Percentiles rank a stretch among this genome's conserved stretches.
phyloP scores from a whole-genome alignment of 2,329 filamentous ascomycete genomes.

The Aspergillus costaricaensis region DNA sequence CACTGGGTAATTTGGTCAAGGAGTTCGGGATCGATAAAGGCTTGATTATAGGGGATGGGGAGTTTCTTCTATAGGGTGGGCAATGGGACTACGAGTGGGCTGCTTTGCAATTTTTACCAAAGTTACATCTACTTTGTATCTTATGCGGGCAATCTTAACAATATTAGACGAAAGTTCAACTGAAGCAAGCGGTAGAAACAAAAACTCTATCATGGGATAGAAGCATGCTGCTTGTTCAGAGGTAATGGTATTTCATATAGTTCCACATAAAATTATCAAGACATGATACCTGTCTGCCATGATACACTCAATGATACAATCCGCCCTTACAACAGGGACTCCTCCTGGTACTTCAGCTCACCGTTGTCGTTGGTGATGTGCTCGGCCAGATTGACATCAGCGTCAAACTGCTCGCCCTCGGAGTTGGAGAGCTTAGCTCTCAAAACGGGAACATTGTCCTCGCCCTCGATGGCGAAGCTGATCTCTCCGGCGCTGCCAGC shows the following conservation, averaged over 20 bases:
- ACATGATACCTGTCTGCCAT: background rate
- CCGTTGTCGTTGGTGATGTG: slow-evolving; percentile 16
- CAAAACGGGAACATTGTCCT: slow-evolving; percentile 17
- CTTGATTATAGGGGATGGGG: too few species aligned
- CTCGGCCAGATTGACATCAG: slow-evolving; percentile 21
- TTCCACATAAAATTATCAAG: too few species aligned
- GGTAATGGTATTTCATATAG: too few species aligned
- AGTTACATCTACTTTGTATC: too few species aligned
- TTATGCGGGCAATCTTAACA: too few species aligned
- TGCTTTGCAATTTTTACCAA: background rate
- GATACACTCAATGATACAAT: background rate
- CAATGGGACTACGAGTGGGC: too few species aligned
- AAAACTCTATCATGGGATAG: too few species aligned
- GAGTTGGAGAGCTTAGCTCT: slow-evolving; percentile 10
- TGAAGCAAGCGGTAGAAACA: too few species aligned
- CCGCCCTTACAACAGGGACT: background rate
- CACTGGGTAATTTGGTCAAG: slow-evolving; percentile 1
- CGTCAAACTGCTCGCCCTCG: background rate
- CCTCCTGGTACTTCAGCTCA: slow-evolving; percentile 6
- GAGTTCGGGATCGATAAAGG: background rate
- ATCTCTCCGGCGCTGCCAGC: slow-evolving; percentile 13
- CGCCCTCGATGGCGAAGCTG: slow-evolving; percentile 19
- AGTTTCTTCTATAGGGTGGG: background rate
- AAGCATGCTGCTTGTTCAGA: too few species aligned
- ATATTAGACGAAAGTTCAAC: too few species aligned